These are phyloP conservation scores for Phytophthora uliginosa DNA, from an alignment of 352 stramenopile genomes.

Conservation along the genomic window DNA sequence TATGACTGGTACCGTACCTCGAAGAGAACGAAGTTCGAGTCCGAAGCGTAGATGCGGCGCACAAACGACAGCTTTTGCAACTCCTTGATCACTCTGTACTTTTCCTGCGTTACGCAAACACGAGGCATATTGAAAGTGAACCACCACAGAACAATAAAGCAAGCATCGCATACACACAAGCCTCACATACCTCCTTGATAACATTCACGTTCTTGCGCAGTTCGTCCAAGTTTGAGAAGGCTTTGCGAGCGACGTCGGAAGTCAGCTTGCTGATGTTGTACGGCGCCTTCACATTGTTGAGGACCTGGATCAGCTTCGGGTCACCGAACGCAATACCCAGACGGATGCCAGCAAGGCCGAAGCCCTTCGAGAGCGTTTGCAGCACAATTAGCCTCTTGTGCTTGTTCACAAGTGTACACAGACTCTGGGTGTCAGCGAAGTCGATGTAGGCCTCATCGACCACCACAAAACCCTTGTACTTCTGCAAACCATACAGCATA, in stretches of 20 bases:
- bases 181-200: conserved; percentile 64
- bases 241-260: conserved; percentile 82
- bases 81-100: conserved; percentile 78
- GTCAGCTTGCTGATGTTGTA: conserved; percentile 99
- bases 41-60: conserved; percentile 93
- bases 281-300: conserved; percentile 99
- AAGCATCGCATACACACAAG: not conserved
- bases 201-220: conserved; percentile 71
- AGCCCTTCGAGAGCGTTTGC: conserved; percentile 99
- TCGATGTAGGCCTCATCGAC: conserved; percentile 99
- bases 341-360: conserved; percentile 97
- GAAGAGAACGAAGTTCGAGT: conserved; percentile 99
- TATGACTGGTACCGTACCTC: conserved; percentile 62
- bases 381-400: conserved; percentile 97
- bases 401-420: conserved; percentile 92
- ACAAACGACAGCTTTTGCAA: conserved; percentile 95
- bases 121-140: not conserved
- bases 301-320: conserved; percentile 95
- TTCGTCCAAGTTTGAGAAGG: conserved; percentile 65
- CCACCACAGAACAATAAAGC: not conserved
- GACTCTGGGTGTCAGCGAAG: conserved; percentile 87
- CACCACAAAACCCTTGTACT: conserved; percentile 96
- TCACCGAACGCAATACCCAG: conserved; percentile 94
- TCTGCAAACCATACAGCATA: conserved; percentile 32
- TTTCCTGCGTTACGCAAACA: conserved; percentile 69